These are phyloP conservation scores for Amanita exitialis DNA, from an alignment of 768 basidiomycete species.

Conservation along the genomic window DNA sequence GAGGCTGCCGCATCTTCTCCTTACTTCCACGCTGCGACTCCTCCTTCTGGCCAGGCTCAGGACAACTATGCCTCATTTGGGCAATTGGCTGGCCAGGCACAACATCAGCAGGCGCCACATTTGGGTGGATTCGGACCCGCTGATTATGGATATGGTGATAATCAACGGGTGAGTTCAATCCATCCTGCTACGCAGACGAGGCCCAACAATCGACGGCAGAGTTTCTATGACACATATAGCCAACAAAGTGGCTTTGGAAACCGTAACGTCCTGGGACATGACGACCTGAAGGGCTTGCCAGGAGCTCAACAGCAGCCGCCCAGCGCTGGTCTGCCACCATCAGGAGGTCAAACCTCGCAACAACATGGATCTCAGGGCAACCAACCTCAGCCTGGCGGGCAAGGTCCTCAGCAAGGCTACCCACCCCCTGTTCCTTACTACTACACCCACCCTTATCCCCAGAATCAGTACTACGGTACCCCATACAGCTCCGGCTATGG, in stretches of 20 bases:
- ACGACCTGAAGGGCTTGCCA: conserved; percentile 66
- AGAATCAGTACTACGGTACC: conserved; percentile 67
- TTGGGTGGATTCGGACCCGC: conserved; percentile 44
- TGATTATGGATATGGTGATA: conserved; percentile 65
- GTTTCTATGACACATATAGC: conserved; percentile 68
- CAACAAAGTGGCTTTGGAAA: conserved; percentile 57
- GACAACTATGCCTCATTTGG: conserved; percentile 60
- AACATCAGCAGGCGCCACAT: conserved; percentile 52
- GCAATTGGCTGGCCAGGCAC: conserved; percentile 44
- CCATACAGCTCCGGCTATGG: conserved; percentile 50
- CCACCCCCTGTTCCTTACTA: conserved; percentile 52
- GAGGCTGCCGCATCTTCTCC: conserved; percentile 37
- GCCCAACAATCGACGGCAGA: conserved; percentile 27
- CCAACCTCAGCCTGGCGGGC: conserved; percentile 53
- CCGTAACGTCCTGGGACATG: conserved; percentile 48
- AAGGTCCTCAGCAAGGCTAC: conserved; percentile 57
- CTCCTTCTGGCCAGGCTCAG: conserved; percentile 56
- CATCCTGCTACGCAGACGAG: conserved; percentile 2
- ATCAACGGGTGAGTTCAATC: conserved; percentile 42
- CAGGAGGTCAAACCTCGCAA: conserved; percentile 44
- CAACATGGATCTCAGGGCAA: conserved; percentile 41
- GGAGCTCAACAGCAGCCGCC: conserved; percentile 45
- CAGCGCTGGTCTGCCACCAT: conserved; percentile 37
- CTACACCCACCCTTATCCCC: conserved; percentile 61
- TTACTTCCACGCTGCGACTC: conserved; percentile 74